Base-by-base conservation (phyloP, 164 flowering plant genomes). In the Kalanchoe fedtschenkoi region DNA sequence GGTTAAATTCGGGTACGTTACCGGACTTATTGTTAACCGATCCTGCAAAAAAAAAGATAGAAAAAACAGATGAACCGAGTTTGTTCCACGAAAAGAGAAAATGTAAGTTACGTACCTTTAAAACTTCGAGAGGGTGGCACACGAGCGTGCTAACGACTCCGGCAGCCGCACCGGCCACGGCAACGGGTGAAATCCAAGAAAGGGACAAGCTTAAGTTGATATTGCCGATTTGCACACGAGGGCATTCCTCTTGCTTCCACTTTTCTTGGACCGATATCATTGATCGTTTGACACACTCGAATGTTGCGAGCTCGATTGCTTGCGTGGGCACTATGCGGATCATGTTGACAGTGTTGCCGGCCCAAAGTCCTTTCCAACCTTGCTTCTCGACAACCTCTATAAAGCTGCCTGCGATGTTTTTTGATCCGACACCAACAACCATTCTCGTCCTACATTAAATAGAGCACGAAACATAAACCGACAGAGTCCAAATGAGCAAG, bases 81-180 rank as follows among this genome's bases (percentile, higher is more conserved):
- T 42, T 19, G 11, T 14, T 55, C 58, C 35, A 34, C 35, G 34
- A 2, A 8, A 29, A n/a, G 34, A 30, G 34, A 56, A 47, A 43
- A 47, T 65, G 42, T 33, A 21, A 55, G 22, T 4, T 16, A 42
- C 43, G 32, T 83, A 88, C 97, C 96, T 93, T 93, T 62, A 93
- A 63, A 33, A 93, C 97, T 83, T 90, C 99, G 24, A 93, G 95
- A 58, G 99, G 99, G 74, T 93, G 97, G 71, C 96, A 88, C 5
- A 70, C 83, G 42, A 93, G 89, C 0, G 96, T 90, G 75, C 95
- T 80, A 51, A 75, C 81, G 76, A 93, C 35, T 29, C 99, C 99
- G 65, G 99, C 97, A 64, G 96, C 86, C 22, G 99, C 99, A 76
- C 99, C 99, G 26, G 91, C 99, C 64, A 88, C 91, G 37, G 95